These are phyloP conservation scores for Arxiozyma slooffiae DNA, from an alignment of 1,139 yeast species.

Conservation along the genomic window DNA sequence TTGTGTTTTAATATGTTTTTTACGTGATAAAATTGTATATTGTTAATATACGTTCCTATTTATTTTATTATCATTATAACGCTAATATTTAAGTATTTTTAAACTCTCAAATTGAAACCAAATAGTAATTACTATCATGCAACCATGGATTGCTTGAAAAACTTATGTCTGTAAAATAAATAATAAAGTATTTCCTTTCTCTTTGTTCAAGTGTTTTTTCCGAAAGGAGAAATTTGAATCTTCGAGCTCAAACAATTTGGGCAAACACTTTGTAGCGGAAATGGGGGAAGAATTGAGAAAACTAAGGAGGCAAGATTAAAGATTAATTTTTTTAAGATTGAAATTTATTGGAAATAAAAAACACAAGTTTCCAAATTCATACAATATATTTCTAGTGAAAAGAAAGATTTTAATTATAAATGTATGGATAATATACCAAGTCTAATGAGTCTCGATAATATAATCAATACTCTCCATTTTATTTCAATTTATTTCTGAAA, in stretches of 20 bases:
- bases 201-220: neutral
- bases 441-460: neutral
- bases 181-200: neutral
- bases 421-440: too few species aligned
- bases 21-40: neutral
- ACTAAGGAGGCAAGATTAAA: neutral
- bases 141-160: neutral
- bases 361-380: neutral
- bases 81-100: too few species aligned
- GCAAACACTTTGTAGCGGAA: neutral
- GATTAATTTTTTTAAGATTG: neutral
- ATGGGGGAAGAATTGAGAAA: neutral
- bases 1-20: too few species aligned
- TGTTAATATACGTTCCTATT: too few species aligned
- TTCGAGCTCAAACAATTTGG: neutral
- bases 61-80: too few species aligned
- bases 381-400: neutral
- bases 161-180: neutral
- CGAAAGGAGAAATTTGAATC: neutral
- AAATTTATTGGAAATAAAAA: neutral
- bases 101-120: neutral
- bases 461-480: neutral
- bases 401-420: too few species aligned
- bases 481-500: too few species aligned
- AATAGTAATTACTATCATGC: neutral